Evolutionary conservation across 1,284 basidiomycete species (phyloP).

Genomic region (Fistulina hepatica): DNA sequence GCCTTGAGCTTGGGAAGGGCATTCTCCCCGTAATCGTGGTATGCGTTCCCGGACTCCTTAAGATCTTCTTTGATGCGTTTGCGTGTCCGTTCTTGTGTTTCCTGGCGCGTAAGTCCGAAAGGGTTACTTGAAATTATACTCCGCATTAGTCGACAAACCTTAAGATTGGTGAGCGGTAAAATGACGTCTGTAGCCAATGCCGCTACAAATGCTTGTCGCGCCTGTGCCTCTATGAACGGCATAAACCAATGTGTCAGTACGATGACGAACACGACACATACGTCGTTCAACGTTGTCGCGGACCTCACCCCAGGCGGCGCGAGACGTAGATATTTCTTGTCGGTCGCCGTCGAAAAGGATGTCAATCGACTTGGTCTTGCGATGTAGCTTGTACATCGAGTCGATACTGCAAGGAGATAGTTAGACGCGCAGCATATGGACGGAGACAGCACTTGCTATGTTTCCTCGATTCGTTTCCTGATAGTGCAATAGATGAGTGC

Average conservation of each 20-base stretch:
- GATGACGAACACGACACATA: slow-evolving; percentile 20
- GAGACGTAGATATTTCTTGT: slow-evolving; percentile 46
- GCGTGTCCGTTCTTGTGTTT: slow-evolving; percentile 78
- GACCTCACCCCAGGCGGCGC: slow-evolving; percentile 73
- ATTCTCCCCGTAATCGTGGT: slow-evolving; percentile 70
- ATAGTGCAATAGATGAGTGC: slow-evolving; percentile 9
- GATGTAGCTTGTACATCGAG: slow-evolving; percentile 57
- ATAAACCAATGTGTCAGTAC: slow-evolving; percentile 4
- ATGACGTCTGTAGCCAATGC: slow-evolving; percentile 67
- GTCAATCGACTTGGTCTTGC: slow-evolving; percentile 59
- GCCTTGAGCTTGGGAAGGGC: slow-evolving; percentile 69
- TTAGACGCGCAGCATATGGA: slow-evolving; percentile 1
- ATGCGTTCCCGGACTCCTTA: slow-evolving; percentile 60
- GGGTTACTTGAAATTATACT: slow-evolving; percentile 1
- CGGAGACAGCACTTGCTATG: slow-evolving; percentile 45
- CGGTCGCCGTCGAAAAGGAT: slow-evolving; percentile 50
- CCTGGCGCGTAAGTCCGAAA: slow-evolving; percentile 31
- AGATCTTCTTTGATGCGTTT: slow-evolving; percentile 85
- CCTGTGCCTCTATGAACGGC: slow-evolving; percentile 56
- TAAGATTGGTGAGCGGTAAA: slow-evolving; percentile 51
- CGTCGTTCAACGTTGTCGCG: slow-evolving; percentile 76
- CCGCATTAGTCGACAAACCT: slow-evolving; percentile 32
- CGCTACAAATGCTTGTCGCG: slow-evolving; percentile 63
- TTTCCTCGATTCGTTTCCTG: slow-evolving; percentile 75
- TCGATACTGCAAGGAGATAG: slow-evolving; percentile 42